Evolutionary conservation across 176 grass and related monocot species (phyloP), one percentile per base, ranked within the genome.

Genomic region (Guadua angustifolia): DNA sequence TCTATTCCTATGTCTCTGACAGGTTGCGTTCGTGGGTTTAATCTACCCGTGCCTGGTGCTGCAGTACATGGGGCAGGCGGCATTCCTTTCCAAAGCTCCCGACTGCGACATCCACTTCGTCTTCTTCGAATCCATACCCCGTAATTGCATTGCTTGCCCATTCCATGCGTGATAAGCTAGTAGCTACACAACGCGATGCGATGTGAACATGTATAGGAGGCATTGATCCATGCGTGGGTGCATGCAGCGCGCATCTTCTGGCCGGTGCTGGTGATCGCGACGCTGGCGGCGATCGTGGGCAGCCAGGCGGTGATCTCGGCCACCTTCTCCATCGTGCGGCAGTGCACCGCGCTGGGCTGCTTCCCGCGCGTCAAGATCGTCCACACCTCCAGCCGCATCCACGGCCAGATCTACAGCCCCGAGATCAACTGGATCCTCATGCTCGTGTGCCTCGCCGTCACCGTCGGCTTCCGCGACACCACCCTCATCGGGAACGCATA

Each of bases 21-120:
- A 85, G 74, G 46, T 84, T 25, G 76, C 81, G 15, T 94, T 94
- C 73, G 83, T 92, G 17, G 69, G 86, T 2, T 12, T 94, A 8
- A 88, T 94, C 71, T 94, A 94, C 73, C 87, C 90, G n/a, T 94
- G 92, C 72, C 43, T 94, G 44, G 82, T 92, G 79, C 71, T 94
- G 63, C 89, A 92, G 43, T 92, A 94, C 80, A 94, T 94, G 92
- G 92, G 92, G n/a, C 89, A 94, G 82, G 92, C 90, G 26, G 87
- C 92, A 26, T 94, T 90, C 86, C 87, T 94, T 56, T 94, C 90
- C 36, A 90, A 88, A 65, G 75, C 82, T 3, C 82, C 87, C 43
- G 6, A 85, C 77, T 85, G 87, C 63, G 21, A 89, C 62, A 89
- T 85, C 51, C 69, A 80, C 63, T 89, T 85, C 87, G 40, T 89